Evolutionary conservation across 73 alveolate species (phyloP), one percentile per base, ranked within the genome.

Genomic region (Diophrys appendiculata): DNA sequence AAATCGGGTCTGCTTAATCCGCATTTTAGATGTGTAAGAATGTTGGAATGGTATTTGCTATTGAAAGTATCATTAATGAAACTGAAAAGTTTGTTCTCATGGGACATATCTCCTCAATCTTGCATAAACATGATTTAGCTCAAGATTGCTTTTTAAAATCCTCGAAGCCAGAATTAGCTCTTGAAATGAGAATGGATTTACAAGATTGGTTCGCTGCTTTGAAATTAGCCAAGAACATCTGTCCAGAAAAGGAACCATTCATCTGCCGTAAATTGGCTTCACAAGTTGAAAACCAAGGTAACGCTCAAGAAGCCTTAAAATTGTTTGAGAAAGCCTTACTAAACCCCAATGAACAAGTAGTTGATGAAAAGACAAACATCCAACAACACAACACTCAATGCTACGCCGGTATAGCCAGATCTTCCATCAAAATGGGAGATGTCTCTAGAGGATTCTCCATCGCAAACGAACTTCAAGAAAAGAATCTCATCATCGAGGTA

Each of bases 391-490:
- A 95, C 91, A 86, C 91, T 64, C 83, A 87, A 73, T 96, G 99
- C 83, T 86, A 93, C 54, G 99, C 99, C 0, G 99, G 99, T n/a
- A 96, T 98, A 31, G 98, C 99, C 27, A 93, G 99, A 70, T 88
- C 98, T 80, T 94, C 99, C 25, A 93, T 98, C 52, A 95, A 94
- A 73, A 88, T 93, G 94, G 99, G 99, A 27, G 99, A 98, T 78
- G 72, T 94, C 78, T 89, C 86, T 25, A 90, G 99, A 76, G 99
- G 99, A 30, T 77, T 94, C 74, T 89, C 84, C 75, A 93, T 96
- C 52, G 99, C 99, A n/a, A 76, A 85, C 78, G 98, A 98, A 79
- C 87, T 98, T 29, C 80, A 85, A 8, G 99, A 97, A 71, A 90
- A 91, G 79, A 93, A 91, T 56, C 77, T 95, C 80, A 78, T 89